A percentile compares a stretch with the other conserved stretches of the same genome.
phyloP scores from a whole-genome alignment of 2,329 filamentous ascomycete genomes.

The Ceratocystis papillata region DNA sequence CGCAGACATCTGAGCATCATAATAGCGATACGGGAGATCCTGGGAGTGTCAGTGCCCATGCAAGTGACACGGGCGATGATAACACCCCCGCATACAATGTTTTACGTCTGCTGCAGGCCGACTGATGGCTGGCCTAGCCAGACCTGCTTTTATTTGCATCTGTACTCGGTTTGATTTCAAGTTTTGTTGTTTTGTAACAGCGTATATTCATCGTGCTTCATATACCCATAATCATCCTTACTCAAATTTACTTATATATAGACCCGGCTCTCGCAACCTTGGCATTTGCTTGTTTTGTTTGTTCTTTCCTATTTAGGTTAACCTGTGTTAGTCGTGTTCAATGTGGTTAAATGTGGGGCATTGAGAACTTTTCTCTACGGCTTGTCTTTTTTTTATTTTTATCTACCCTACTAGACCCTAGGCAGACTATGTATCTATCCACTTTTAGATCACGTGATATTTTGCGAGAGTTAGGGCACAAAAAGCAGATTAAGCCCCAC shows the following conservation, averaged over 20 bases:
- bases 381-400: too few relatives aligned
- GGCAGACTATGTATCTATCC: background rate
- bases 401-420: too few relatives aligned
- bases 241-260: background rate
- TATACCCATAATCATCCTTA: too few relatives aligned
- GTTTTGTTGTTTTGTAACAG: background rate
- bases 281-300: background rate
- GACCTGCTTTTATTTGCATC: background rate
- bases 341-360: background rate
- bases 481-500: background rate
- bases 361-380: too few relatives aligned
- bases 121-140: background rate
- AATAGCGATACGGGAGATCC: background rate
- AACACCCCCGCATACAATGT: slow-evolving; percentile 3
- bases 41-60: background rate
- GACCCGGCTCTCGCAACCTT: too few relatives aligned
- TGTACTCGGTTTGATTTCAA: too few relatives aligned
- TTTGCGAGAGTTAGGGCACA: slow-evolving; percentile 13
- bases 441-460: background rate
- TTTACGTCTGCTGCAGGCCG: slow-evolving; percentile 9
- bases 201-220: background rate
- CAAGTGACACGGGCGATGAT: slow-evolving; percentile 6
- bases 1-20: background rate
- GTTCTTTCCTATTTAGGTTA: background rate
- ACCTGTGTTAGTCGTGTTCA: background rate